phyloP scores from a whole-genome alignment of 306 rosid genomes.

The Corylus heterophylla region DNA sequence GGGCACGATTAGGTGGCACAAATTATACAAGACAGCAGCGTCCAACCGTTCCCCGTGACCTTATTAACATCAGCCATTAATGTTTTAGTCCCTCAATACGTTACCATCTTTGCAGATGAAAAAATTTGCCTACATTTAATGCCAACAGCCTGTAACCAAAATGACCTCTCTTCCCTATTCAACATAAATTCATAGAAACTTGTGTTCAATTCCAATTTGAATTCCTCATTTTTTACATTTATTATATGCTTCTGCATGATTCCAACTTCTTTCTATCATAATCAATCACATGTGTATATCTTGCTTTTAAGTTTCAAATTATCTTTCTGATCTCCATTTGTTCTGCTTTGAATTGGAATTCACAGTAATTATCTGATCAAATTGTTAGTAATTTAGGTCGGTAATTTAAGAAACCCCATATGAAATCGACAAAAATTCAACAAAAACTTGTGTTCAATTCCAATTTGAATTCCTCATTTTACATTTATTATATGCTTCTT shows the following conservation, averaged over 20 bases:
- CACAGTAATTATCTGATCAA: too few relatives aligned
- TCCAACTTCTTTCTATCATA: slow-evolving; percentile 14
- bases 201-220: slow-evolving; percentile 33
- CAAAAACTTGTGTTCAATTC: slow-evolving; percentile 11
- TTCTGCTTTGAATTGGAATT: background rate
- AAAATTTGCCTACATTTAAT: slow-evolving; percentile 32
- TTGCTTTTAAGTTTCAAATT: background rate
- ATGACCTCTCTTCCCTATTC: slow-evolving; percentile 19
- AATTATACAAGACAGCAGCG: slow-evolving; percentile 45
- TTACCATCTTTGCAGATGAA: background rate
- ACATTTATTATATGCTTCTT: background rate
- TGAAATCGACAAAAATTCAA: too few relatives aligned
- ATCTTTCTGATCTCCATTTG: slow-evolving; percentile 11
- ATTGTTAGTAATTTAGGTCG: background rate
- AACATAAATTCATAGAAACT: background rate
- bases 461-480: slow-evolving; percentile 28
- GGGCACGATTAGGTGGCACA: slow-evolving; percentile 41
- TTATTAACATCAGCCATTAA: slow-evolving; percentile 45
- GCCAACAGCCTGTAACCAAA: slow-evolving; percentile 33
- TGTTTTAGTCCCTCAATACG: slow-evolving; percentile 32
- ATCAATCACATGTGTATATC: slow-evolving; percentile 14
- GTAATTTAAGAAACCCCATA: too few relatives aligned
- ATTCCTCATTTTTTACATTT: background rate
- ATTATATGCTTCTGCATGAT: background rate
- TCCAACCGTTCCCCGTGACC: slow-evolving; percentile 55